Percentiles rank a stretch among this genome's conserved stretches.
These are phyloP conservation scores for Esteya vermicola DNA, from an alignment of 2,329 filamentous ascomycete species.

Conservation along the genomic window DNA sequence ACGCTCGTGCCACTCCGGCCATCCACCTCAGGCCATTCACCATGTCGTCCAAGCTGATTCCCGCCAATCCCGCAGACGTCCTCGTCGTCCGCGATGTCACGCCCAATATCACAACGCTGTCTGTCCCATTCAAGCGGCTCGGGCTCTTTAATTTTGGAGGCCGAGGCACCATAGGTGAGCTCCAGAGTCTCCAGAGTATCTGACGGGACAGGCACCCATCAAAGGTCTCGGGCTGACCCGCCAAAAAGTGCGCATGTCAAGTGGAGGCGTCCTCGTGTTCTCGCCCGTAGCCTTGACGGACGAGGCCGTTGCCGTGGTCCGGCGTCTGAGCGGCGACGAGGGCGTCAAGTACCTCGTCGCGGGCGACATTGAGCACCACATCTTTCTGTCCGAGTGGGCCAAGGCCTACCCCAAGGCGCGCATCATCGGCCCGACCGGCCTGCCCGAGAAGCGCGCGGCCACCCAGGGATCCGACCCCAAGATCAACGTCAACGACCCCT, in stretches of 20 bases:
- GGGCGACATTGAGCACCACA: conserved; percentile 85
- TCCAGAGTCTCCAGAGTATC: neutral
- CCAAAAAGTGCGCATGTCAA: conserved; percentile 51
- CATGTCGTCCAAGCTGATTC: conserved; percentile 53
- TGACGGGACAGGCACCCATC: no score
- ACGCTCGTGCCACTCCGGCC: no score
- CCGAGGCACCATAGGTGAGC: conserved; percentile 65
- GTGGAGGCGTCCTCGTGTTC: conserved; percentile 73
- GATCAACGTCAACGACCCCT: conserved; percentile 34
- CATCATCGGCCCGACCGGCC: conserved; percentile 68
- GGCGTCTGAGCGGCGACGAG: conserved; percentile 40
- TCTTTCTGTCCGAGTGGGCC: conserved; percentile 80
- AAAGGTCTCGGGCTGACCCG: no score
- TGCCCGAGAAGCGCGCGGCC: conserved; percentile 62
- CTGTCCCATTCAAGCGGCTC: conserved; percentile 71
- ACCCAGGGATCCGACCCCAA: conserved; percentile 39
- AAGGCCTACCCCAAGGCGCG: conserved; percentile 63
- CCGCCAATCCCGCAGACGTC: conserved; percentile 59
- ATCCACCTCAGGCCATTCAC: neutral
- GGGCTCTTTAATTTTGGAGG: conserved; percentile 73
- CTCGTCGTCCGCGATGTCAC: conserved; percentile 85
- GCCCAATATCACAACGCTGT: conserved; percentile 63
- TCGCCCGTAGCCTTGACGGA: conserved; percentile 73
- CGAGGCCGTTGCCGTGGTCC: conserved; percentile 50
- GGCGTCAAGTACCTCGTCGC: conserved; percentile 75